phyloP scores from a whole-genome alignment of 129 eudicot species.

The Lactuca saligna region DNA sequence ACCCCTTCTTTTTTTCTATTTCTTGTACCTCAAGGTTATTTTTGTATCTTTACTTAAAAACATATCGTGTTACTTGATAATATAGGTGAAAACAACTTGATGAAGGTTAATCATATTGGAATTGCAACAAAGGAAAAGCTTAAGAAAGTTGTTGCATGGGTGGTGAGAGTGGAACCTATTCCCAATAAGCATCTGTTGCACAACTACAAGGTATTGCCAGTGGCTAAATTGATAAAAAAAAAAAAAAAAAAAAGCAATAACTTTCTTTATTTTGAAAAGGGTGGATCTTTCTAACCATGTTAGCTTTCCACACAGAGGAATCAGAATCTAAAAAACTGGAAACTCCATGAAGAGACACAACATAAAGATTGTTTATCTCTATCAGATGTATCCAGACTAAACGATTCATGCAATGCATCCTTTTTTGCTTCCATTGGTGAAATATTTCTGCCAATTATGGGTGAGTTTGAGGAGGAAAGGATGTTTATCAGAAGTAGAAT shows the following conservation, averaged over 20 bases:
- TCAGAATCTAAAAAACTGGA: slow-evolving; percentile 61
- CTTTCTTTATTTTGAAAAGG: neutral
- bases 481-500: slow-evolving; percentile 74
- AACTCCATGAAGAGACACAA: slow-evolving; percentile 47
- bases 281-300: neutral
- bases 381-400: slow-evolving; percentile 47
- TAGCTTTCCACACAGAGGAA: slow-evolving; percentile 35
- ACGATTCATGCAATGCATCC: slow-evolving; percentile 46
- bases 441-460: slow-evolving; percentile 65
- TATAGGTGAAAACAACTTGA: slow-evolving; percentile 49
- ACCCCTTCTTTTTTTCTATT: slow-evolving; percentile 11
- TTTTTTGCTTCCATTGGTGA: slow-evolving; percentile 74
- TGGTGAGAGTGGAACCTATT: slow-evolving; percentile 48
- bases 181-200: slow-evolving; percentile 35
- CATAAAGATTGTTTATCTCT: slow-evolving; percentile 51
- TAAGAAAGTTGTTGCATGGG: slow-evolving; percentile 63
- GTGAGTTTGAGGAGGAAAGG: slow-evolving; percentile 59
- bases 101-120: slow-evolving; percentile 44
- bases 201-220: slow-evolving; percentile 40
- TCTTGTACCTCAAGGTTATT: neutral
- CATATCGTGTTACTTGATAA: slow-evolving; percentile 9
- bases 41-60: slow-evolving; percentile 1
- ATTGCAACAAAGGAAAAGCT: slow-evolving; percentile 63
- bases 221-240: neutral
- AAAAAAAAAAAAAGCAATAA: too few species aligned